Evolutionary conservation across 2,329 filamentous ascomycete genomes (phyloP), one percentile per base, ranked within the genome.

Genomic region (Pestalotiopsis sp.): DNA sequence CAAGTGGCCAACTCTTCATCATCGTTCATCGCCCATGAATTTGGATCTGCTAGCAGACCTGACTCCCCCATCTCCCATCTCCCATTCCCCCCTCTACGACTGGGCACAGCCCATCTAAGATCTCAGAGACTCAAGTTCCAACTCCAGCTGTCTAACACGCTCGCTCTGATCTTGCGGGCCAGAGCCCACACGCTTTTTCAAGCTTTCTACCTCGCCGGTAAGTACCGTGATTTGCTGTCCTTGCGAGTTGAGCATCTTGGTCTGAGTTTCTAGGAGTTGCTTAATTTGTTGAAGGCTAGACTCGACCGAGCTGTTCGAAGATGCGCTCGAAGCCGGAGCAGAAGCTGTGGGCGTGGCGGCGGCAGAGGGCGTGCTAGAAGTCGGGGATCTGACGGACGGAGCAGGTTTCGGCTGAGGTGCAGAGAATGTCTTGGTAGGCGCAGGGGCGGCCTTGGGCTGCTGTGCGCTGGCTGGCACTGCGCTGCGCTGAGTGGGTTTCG

Each of bases 171-270:
- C 89, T 74, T 87, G 84, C 14, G 84, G 83, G 36, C 82, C 81
- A n/a, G 79, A 75, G n/a, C 87, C 88, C 69, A 95, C 86, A 79
- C 90, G 92, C 80, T 89, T 89, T 87, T 97, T 97, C 74, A 98
- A 85, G 17, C 88, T 87, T 77, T 96, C 93, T 14, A 97, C 91
- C 80, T 97, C 93, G 38, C 84, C 81, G 2, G 92, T 88, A 62
- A 97, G 82, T 36, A 86, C 84, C 64, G 86, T 86, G 74, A 97
- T 94, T 79, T 94, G 91, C 76, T 92, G 87, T 64, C 88, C 92
- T 81, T 97, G 92, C n/a, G 88, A 85, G 70, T 85, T 89, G 77
- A 97, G 93, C 72, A 94, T 89, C 83, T 89, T 89, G 67, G 89
- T 93, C 82, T 97, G 94, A 72, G 88, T 87, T 78, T 93, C 89